Evolutionary conservation across 345 rosid species (phyloP).

Genomic region (Barbarea vulgaris): DNA sequence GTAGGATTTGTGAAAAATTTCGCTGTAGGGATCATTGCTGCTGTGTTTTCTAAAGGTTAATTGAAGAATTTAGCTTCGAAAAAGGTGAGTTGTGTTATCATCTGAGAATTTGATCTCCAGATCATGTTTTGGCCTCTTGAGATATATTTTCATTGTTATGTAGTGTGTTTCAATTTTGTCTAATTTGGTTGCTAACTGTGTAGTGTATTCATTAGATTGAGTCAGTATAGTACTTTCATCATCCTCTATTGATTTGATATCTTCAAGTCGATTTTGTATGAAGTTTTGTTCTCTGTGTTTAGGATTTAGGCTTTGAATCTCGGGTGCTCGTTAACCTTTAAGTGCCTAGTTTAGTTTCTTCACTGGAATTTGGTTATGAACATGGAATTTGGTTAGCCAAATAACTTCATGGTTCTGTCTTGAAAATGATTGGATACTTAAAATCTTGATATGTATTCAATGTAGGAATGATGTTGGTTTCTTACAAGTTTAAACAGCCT

Average conservation of each 20-base stretch:
- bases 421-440: neutral
- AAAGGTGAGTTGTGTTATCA: neutral
- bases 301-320: neutral
- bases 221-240: neutral
- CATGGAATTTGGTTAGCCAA: too few relatives aligned
- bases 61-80: neutral
- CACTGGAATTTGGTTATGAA: too few relatives aligned
- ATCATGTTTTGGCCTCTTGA: neutral
- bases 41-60: neutral
- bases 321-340: neutral
- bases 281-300: neutral
- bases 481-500: neutral
- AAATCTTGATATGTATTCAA: neutral
- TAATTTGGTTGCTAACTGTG: constrained; percentile 3
- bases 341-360: too few relatives aligned
- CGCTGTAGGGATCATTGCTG: neutral
- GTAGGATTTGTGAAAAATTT: constrained; percentile 21
- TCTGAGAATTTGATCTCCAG: neutral
- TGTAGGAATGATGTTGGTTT: neutral
- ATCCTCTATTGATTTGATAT: neutral
- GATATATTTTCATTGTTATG: neutral
- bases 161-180: neutral
- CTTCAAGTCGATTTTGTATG: neutral
- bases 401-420: neutral
- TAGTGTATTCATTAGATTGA: neutral